These are phyloP conservation scores for Teratosphaeria viscida DNA, from an alignment of 2,329 filamentous ascomycete genomes.

Conservation along the genomic window DNA sequence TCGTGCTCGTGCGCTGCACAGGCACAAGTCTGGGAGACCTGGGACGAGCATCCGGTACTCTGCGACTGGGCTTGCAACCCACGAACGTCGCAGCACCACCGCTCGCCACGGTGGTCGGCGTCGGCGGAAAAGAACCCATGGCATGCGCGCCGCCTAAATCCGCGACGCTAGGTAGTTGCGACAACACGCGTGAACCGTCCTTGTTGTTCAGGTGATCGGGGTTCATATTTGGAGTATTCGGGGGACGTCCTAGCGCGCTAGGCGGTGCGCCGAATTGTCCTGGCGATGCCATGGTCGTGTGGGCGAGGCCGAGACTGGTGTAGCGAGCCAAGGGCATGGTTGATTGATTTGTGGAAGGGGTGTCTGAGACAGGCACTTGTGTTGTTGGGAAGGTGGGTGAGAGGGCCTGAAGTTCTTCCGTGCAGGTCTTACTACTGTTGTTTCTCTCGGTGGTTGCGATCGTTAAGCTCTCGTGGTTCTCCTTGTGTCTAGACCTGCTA, in stretches of 20 bases:
- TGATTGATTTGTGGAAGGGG: background rate
- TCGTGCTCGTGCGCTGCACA: background rate
- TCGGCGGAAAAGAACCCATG: background rate
- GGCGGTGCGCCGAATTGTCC: background rate
- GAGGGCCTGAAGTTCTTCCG: background rate
- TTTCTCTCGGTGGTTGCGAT: background rate
- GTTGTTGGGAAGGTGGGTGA: background rate
- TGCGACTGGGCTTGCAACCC: background rate
- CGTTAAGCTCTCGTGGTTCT: background rate
- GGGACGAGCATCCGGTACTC: background rate
- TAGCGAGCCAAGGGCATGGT: background rate
- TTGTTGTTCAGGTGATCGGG: background rate
- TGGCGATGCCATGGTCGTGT: background rate
- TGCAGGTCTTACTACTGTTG: background rate
- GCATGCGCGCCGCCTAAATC: background rate
- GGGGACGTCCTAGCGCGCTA: background rate
- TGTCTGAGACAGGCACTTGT: background rate
- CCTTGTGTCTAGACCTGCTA: background rate
- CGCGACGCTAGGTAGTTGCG: background rate
- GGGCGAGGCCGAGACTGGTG: background rate
- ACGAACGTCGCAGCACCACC: background rate
- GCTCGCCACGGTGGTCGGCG: background rate
- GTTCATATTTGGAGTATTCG: background rate
- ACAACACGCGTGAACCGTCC: background rate
- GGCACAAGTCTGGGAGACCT: background rate